Percentiles rank a stretch among this genome's conserved stretches.
Conservation (phyloP, 805 yeast species). For the Saccharomyces eubayanus region DNA sequence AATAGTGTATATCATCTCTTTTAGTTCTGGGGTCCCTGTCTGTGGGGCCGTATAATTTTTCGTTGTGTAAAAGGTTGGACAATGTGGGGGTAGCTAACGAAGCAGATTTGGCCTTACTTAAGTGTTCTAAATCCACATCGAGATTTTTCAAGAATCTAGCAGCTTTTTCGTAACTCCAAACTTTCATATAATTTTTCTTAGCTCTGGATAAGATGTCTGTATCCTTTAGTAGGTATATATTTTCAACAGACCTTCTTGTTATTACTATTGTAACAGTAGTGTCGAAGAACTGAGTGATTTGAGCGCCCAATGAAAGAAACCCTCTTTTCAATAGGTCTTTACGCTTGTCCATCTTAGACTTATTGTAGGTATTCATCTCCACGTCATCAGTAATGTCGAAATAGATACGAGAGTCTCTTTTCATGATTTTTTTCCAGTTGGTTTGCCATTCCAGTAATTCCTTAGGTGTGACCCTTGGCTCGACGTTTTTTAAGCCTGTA, state of each 20-base stretch:
- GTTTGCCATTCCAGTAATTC: conserved; percentile 53
- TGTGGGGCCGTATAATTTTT: conserved; percentile 74
- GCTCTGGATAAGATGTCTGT: conserved; percentile 64
- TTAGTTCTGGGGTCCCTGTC: conserved; percentile 83
- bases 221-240: conserved; percentile 35
- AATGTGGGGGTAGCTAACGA: conserved; percentile 32
- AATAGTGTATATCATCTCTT: conserved; percentile 77
- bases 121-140: conserved; percentile 35
- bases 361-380: conserved; percentile 13
- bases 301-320: conserved; percentile 42
- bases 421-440: conserved; percentile 56
- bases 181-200: conserved; percentile 51
- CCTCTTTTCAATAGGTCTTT: conserved; percentile 26
- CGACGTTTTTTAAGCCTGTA: conserved; percentile 13
- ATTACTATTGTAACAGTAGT: conserved; percentile 66
- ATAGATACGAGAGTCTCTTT: conserved; percentile 45
- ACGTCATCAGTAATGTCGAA: conserved; percentile 43
- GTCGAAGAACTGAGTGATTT: conserved; percentile 51
- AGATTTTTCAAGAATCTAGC: conserved; percentile 65
- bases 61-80: conserved; percentile 67
- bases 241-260: conserved; percentile 48
- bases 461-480: conserved; percentile 22
- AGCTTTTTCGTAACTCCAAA: conserved; percentile 85
- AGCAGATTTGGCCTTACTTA: conserved; percentile 19
- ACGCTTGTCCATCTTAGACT: conserved; percentile 22